A percentile compares a stretch with the other conserved stretches of the same genome.
Conservation (phyloP, 2,329 filamentous ascomycete genomes). For the Parastagonospora avenae region DNA sequence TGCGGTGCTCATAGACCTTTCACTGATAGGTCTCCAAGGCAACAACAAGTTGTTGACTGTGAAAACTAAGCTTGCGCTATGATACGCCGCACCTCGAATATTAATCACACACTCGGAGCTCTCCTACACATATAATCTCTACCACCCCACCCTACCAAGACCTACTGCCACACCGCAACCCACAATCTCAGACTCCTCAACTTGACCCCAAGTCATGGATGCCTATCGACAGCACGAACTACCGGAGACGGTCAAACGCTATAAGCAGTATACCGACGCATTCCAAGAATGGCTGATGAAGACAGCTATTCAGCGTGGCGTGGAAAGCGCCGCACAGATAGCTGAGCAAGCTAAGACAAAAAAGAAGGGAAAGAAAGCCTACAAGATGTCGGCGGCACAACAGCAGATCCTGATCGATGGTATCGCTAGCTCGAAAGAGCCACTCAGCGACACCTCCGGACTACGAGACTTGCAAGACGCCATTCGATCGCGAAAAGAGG, state of each 20-base stretch:
- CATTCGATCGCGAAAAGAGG: conserved; percentile 23
- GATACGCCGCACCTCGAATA: neutral
- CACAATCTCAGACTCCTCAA: neutral
- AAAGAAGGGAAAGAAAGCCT: conserved; percentile 2
- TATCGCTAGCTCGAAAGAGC: conserved; percentile 11
- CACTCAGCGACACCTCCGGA: conserved; percentile 14
- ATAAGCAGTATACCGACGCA: conserved; percentile 16
- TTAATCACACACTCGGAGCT: neutral
- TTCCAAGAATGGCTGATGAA: conserved; percentile 24
- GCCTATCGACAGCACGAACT: conserved; percentile 20
- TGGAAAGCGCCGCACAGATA: conserved; percentile 12
- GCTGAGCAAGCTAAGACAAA: conserved; percentile 4
- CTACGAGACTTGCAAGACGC: conserved; percentile 20
- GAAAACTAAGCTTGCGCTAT: neutral
- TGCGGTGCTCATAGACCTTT: neutral
- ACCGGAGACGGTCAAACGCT: conserved; percentile 20
- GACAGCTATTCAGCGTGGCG: conserved; percentile 11
- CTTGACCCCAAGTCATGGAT: conserved; percentile 11
- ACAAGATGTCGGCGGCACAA: conserved; percentile 10
- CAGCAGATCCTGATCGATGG: conserved; percentile 13
- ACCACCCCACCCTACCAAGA: neutral
- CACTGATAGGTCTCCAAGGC: neutral
- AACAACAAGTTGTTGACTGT: neutral
- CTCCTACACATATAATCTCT: neutral
- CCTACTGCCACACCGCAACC: neutral